phyloP scores from a whole-genome alignment of 169 alveolate genomes.

The Besnoitia besnoiti region DNA sequence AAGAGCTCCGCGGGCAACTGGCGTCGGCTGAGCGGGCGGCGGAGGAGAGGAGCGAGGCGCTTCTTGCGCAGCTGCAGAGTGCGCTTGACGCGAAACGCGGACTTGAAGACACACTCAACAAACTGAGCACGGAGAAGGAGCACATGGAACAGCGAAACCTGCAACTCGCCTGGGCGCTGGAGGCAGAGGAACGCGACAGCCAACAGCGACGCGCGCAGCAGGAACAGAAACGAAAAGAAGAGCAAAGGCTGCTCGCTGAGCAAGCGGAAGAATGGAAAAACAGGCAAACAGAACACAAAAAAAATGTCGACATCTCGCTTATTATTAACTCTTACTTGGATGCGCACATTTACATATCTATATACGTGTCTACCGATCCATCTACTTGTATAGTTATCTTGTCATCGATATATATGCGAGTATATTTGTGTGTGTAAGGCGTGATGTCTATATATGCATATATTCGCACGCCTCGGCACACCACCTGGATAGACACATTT shows the following conservation, averaged over 20 bases:
- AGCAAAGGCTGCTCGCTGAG: background rate
- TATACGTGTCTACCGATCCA: background rate
- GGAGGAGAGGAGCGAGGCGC: background rate
- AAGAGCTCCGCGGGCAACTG: background rate
- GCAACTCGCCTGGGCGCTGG: background rate
- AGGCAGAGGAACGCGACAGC: background rate
- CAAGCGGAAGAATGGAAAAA: constrained; percentile 10
- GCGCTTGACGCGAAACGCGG: background rate
- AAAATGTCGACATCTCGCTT: background rate
- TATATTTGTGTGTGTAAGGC: background rate
- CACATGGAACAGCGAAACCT: background rate
- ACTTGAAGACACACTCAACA: background rate
- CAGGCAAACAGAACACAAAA: background rate
- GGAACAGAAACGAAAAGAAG: background rate
- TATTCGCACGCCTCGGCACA: background rate
- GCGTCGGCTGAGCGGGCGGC: background rate
- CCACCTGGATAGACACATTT: background rate
- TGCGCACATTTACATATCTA: background rate
- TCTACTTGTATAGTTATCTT: background rate
- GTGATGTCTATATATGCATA: background rate
- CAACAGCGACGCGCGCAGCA: background rate
- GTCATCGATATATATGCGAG: background rate
- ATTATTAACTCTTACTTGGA: background rate
- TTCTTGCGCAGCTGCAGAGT: background rate
- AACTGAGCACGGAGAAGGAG: background rate